Evolutionary conservation across 306 rosid genomes (phyloP).

Genomic region (Dalbergia oliveri): DNA sequence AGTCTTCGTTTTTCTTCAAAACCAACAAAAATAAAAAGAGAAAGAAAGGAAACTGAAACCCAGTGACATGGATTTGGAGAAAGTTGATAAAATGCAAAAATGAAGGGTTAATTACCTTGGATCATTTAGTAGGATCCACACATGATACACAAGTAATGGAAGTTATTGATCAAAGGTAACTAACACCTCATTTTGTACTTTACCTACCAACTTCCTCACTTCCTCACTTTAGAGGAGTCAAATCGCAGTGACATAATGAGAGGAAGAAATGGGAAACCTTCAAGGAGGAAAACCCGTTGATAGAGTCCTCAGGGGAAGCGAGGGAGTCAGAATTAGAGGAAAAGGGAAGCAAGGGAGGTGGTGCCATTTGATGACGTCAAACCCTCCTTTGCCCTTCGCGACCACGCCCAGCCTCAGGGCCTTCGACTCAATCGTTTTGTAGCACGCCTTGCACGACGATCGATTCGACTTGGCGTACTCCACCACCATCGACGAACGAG

Average conservation of each 20-base stretch:
- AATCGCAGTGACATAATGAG: too few relatives aligned
- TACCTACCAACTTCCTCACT: too few relatives aligned
- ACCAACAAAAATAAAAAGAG: neutral
- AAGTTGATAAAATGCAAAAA: too few relatives aligned
- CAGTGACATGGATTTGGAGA: too few relatives aligned
- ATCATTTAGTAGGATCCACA: too few relatives aligned
- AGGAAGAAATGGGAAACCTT: constrained; percentile 49
- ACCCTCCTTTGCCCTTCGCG: constrained; percentile 56
- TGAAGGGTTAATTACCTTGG: too few relatives aligned
- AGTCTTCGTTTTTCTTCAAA: too few relatives aligned
- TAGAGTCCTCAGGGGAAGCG: constrained; percentile 44
- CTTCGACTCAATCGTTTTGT: constrained; percentile 49
- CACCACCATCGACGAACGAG: constrained; percentile 47
- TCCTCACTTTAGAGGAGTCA: too few relatives aligned
- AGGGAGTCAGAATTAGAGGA: constrained; percentile 29
- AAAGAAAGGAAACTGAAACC: too few relatives aligned
- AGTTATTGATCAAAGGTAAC: too few relatives aligned
- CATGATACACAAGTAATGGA: too few relatives aligned
- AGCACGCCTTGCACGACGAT: constrained; percentile 72
- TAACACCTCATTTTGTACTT: too few relatives aligned
- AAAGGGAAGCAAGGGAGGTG: constrained; percentile 69
- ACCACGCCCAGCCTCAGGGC: constrained; percentile 66
- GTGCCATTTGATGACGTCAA: constrained; percentile 64
- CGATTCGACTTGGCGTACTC: constrained; percentile 77
- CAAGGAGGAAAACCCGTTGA: constrained; percentile 67